Evolutionary conservation across 768 basidiomycete genomes (phyloP).

Genomic region (Aureoboletus auriporus): DNA sequence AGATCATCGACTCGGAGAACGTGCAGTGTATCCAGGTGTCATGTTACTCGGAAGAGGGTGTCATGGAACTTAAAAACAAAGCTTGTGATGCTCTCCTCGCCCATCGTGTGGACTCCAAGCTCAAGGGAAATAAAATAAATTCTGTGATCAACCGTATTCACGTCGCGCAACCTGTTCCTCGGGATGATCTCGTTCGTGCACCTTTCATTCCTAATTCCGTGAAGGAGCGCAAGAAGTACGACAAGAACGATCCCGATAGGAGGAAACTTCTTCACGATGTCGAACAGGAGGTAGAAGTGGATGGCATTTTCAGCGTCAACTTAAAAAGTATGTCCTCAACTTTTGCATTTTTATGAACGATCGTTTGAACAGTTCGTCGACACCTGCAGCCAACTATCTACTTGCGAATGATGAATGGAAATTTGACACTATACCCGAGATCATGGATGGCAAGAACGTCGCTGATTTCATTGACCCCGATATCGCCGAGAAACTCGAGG

Average conservation of each 20-base stretch:
- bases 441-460: conserved; percentile 97
- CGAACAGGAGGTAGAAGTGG: conserved; percentile 82
- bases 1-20: conserved; percentile 73
- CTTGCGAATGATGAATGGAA: conserved; percentile 93
- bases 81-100: conserved; percentile 95
- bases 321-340: conserved; percentile 60
- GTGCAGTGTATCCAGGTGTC: conserved; percentile 82
- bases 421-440: conserved; percentile 94
- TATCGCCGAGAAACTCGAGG: conserved; percentile 94
- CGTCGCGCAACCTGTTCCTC: conserved; percentile 84
- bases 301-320: conserved; percentile 90
- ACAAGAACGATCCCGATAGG: conserved; percentile 82
- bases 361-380: conserved; percentile 1
- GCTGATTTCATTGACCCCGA: conserved; percentile 99
- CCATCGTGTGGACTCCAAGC: conserved; percentile 89
- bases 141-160: conserved; percentile 93
- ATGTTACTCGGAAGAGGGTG: conserved; percentile 94
- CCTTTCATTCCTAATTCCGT: conserved; percentile 89
- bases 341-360: neutral
- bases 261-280: conserved; percentile 71
- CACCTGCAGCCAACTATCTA: conserved; percentile 75
- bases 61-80: conserved; percentile 93
- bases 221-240: conserved; percentile 74
- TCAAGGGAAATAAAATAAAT: conserved; percentile 92
- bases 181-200: conserved; percentile 85